Base-by-base conservation (phyloP, 2,329 filamentous ascomycete genomes). In the Hawksworthiomyces lignivorus region DNA sequence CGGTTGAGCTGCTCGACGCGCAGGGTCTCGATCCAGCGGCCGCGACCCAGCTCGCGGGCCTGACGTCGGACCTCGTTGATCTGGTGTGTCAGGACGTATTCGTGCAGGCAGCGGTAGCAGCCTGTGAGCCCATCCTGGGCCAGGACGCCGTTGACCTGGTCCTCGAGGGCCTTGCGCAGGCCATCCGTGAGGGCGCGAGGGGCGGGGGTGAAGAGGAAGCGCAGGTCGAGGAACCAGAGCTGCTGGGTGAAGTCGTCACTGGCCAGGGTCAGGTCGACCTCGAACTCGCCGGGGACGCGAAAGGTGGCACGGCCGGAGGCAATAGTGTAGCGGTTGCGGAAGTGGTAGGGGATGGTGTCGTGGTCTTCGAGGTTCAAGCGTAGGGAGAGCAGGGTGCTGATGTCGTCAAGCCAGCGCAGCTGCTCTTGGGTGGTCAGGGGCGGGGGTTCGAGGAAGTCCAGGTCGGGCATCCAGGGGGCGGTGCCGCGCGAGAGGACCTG, bases 181-280 rank as follows among this genome's bases (percentile, higher is more conserved):
- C 67, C 66, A 20, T 82, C 76, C 0, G 82, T 70, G 7, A 94
- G 55, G 36, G 69, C 65, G 11, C 61, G 62, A 1, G 84, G 73
- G 0, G 80, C 72, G 2, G 90, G 90, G 8, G 68, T 72, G 58
- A 94, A 98, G 12, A 80, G 67, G 52, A 94, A 88, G 45, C 89
- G 79, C 54, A 97, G 80, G 59, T 97, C 89, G 48, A 97, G 85
- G 57, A 97, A 95, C 72, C 84, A 96, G 57, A 94, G 94, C 54
- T 94, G 89, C 41, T 84, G 83, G 24, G 80, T 70, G 15, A 81
- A 77, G 50, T 92, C 83, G 56, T 97, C 89, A 52, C 89, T 84
- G 15, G 85, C 87, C 48, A 97, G 84, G 1, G 88, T 89, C 39
- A 98, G 73, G 57, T 97, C 92, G 17, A 97, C 77, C 59, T 97